Evolutionary conservation across 345 rosid species (phyloP).

Genomic region (Eucalyptus marginata): DNA sequence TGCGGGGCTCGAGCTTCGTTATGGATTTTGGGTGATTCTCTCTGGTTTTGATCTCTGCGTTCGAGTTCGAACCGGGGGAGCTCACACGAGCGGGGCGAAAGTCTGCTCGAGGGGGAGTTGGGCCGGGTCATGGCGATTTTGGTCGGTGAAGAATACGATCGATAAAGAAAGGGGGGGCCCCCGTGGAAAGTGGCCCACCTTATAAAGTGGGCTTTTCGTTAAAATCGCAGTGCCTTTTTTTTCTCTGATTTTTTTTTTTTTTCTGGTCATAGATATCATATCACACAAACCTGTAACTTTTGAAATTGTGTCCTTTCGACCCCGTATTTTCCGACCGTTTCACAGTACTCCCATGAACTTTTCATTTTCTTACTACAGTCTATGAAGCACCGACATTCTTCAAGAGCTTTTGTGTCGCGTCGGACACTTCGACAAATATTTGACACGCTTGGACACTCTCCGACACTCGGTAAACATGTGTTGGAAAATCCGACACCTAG

Average conservation of each 20-base stretch:
- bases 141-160: not conserved
- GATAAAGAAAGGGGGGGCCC: rapidly evolving
- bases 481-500: too few relatives aligned
- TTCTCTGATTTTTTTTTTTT: not conserved
- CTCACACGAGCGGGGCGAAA: not conserved
- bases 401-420: too few relatives aligned
- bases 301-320: not conserved
- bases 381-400: too few relatives aligned
- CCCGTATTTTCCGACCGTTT: not conserved
- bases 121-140: not conserved
- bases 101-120: not conserved
- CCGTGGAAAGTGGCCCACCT: not conserved
- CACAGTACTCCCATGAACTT: not conserved
- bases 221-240: not conserved
- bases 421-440: too few relatives aligned
- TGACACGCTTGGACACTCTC: too few relatives aligned
- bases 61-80: not conserved
- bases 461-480: too few relatives aligned
- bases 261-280: not conserved
- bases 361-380: not conserved
- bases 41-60: not conserved
- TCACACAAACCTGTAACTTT: not conserved
- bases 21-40: not conserved
- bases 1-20: not conserved
- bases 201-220: not conserved